Base-by-base conservation (phyloP, 2,329 filamentous ascomycete genomes). In the Myriosclerotinia duriaeana region DNA sequence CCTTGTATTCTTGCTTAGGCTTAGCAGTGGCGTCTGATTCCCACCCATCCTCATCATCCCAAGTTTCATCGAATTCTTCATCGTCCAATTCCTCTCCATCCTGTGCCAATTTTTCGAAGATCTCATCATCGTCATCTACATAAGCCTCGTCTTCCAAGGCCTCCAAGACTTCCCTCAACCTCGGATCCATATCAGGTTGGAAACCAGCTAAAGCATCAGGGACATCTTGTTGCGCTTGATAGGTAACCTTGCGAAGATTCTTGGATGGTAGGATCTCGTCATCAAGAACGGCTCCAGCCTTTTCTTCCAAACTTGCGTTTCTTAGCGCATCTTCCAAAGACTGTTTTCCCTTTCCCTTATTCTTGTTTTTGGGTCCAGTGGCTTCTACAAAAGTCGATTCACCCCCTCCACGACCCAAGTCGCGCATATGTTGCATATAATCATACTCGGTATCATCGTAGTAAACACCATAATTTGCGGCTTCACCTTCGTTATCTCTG, bases 371-470 rank as follows among this genome's bases (percentile, higher is more conserved):
- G n/a, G 82, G 77, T 15, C 82, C 78, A 63, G 85, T 84, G n/a
- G 86, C 84, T 72, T 97, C 93, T 50, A 99, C 85, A 76, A 96
- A 98, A 58, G 93, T 88, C 40, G 89, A 87, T 65, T 93, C 89
- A 40, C 91, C 91, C 2, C 76, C 75, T 3, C 82, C 92, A 53
- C 82, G 78, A 66, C 89, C 89, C n/a, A 99, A 81, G 73, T 98
- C 95, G 65, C 93, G 90, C 84, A 99, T 82, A 79, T 99, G 95
- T 79, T 99, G 95, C 95, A 99, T 99, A 80, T 99, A 99, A 79
- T 99, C 95, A 79, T 99, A 99, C 75, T 92, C 86, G 71, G 91
- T 90, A 79, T 99, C 95, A 79, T 99, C 96, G 78, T 85, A 99
- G 82, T 91, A 99, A 71, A 99, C 87, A 70, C 95, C 95, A 79